These are phyloP conservation scores for Naganishia sp. DNA, from an alignment of 1,284 basidiomycete genomes.

Conservation along the genomic window DNA sequence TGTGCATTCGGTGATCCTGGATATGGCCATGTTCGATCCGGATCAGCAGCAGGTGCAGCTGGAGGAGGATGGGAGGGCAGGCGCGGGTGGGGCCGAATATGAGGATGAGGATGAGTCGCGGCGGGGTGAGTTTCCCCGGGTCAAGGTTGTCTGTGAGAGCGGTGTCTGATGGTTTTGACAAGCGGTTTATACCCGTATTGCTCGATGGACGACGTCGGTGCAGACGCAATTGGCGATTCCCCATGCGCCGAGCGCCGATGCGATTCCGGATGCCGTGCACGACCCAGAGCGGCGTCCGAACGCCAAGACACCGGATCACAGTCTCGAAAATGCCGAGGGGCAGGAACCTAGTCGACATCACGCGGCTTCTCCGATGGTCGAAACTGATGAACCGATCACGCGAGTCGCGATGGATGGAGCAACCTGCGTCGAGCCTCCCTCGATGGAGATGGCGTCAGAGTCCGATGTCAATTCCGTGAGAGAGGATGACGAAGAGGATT, in stretches of 20 bases:
- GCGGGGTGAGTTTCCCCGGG: not conserved
- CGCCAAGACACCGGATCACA: no score
- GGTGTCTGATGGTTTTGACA: not conserved
- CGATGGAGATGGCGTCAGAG: not conserved
- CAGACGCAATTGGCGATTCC: not conserved
- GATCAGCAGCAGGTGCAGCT: slow-evolving; percentile 32
- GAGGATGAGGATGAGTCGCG: slow-evolving; percentile 8
- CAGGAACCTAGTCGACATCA: no score
- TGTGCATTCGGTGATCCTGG: slow-evolving; percentile 49
- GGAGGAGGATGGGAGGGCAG: not conserved
- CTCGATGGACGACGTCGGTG: slow-evolving; percentile 14
- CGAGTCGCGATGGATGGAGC: not conserved
- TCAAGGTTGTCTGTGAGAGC: not conserved
- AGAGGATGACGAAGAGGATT: slow-evolving; percentile 17
- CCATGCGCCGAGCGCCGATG: not conserved
- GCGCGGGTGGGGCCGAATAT: not conserved
- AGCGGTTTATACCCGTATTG: slow-evolving; percentile 9
- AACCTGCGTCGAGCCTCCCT: not conserved
- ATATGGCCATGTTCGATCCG: slow-evolving; percentile 47
- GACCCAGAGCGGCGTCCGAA: no score
- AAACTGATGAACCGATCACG: no score
- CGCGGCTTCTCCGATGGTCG: no score
- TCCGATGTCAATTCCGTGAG: not conserved
- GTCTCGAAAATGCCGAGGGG: no score
- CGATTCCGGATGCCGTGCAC: no score